Evolutionary conservation across 2,329 filamentous ascomycete genomes (phyloP).

Genomic region (Ceratocystiopsis minuta): DNA sequence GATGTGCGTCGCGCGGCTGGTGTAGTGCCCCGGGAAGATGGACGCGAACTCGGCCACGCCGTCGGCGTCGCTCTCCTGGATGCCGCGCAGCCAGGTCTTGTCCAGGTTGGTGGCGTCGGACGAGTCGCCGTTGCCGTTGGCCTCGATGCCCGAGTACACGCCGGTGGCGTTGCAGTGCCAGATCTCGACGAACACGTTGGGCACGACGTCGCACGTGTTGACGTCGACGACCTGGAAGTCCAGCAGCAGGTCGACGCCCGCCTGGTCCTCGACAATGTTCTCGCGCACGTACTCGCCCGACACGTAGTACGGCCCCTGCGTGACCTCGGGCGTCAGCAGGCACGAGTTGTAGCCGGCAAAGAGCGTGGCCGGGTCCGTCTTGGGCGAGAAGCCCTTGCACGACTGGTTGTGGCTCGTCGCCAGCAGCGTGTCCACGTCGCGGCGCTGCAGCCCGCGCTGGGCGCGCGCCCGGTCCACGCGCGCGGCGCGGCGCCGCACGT

Average conservation of each 20-base stretch:
- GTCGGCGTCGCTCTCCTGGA: slow-evolving; percentile 22
- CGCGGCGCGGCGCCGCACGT: slow-evolving; percentile 19
- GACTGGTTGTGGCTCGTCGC: slow-evolving; percentile 15
- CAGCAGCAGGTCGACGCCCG: slow-evolving; percentile 28
- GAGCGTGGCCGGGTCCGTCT: slow-evolving; percentile 18
- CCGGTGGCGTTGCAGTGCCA: slow-evolving; percentile 28
- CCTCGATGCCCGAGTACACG: slow-evolving; percentile 20
- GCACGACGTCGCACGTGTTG: slow-evolving; percentile 32
- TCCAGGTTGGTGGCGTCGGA: slow-evolving; percentile 18
- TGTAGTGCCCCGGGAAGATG: slow-evolving; percentile 28
- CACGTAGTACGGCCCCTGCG: slow-evolving; percentile 36
- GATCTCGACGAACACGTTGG: slow-evolving; percentile 30
- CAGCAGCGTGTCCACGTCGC: background rate
- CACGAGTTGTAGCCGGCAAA: slow-evolving; percentile 27
- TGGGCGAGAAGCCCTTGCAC: slow-evolving; percentile 13
- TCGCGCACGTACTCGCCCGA: slow-evolving; percentile 30
- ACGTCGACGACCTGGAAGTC: slow-evolving; percentile 37
- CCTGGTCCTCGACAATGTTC: slow-evolving; percentile 27
- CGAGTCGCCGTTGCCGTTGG: slow-evolving; percentile 10
- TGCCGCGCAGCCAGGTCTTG: slow-evolving; percentile 24
- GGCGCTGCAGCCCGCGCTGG: slow-evolving; percentile 11
- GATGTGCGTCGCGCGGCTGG: slow-evolving; percentile 20
- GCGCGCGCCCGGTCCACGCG: slow-evolving; percentile 17
- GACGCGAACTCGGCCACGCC: slow-evolving; percentile 24
- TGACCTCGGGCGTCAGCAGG: slow-evolving; percentile 32